Conservation (phyloP, 306 rosid genomes). For the Quercus glauca region DNA sequence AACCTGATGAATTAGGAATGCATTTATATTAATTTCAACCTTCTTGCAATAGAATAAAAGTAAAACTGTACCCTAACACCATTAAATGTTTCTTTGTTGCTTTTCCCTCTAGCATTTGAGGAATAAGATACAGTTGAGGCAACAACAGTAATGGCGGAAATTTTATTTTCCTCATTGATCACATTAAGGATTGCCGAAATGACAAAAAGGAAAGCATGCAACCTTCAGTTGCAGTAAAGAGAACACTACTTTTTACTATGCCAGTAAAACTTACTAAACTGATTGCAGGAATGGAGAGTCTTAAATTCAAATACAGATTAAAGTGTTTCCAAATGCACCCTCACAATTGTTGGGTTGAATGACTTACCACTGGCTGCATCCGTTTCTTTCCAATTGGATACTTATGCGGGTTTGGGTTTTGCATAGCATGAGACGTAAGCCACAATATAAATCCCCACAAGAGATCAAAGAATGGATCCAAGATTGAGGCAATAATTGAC, state of each 20-base stretch:
- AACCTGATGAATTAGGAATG: neutral
- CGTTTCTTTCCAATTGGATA: conserved; percentile 90
- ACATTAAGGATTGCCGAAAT: neutral
- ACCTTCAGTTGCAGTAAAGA: neutral
- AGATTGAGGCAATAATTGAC: conserved; percentile 77
- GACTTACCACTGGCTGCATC: conserved; percentile 80
- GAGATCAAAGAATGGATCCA: conserved; percentile 80
- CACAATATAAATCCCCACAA: conserved; percentile 79
- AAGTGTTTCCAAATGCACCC: neutral
- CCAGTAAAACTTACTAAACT: neutral
- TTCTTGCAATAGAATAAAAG: neutral
- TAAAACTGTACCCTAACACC: neutral
- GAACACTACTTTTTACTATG: neutral
- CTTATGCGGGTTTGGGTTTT: conserved; percentile 50
- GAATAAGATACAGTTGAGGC: neutral
- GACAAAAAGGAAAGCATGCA: neutral
- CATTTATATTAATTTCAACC: neutral
- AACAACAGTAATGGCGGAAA: neutral
- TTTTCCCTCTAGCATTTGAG: neutral
- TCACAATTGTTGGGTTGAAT: neutral
- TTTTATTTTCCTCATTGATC: neutral
- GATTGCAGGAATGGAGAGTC: neutral
- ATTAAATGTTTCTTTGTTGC: neutral
- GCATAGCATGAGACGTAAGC: conserved; percentile 76
- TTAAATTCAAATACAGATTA: neutral